These are phyloP conservation scores for Fusarium brachygibbosum DNA, from an alignment of 2,329 filamentous ascomycete genomes.

Conservation along the genomic window DNA sequence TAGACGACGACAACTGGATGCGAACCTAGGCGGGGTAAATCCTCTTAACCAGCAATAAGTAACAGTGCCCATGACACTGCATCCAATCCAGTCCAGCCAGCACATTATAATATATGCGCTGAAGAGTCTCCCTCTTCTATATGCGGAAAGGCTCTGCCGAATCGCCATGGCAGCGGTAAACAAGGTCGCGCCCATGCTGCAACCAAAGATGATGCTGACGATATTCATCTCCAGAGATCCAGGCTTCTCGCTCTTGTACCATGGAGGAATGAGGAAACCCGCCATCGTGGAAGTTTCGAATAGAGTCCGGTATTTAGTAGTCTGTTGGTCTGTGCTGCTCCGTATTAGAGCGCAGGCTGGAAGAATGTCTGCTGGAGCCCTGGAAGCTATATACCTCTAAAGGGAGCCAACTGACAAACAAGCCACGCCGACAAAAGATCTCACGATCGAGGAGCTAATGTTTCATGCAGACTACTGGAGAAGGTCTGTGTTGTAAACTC, in stretches of 20 bases:
- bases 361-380: not conserved
- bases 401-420: not conserved
- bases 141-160: conserved; percentile 35
- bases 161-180: conserved; percentile 35
- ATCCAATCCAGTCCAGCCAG: conserved; percentile 42
- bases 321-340: not conserved
- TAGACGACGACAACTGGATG: not conserved
- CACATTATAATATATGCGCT: conserved; percentile 40
- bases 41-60: conserved; percentile 39
- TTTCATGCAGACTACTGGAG: not conserved
- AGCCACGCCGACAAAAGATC: not conserved
- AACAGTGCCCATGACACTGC: conserved; percentile 35
- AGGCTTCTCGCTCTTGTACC: conserved; percentile 30
- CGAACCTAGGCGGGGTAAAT: conserved; percentile 30
- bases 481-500: not conserved
- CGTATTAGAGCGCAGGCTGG: no score
- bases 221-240: conserved; percentile 30
- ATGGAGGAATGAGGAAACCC: conserved; percentile 33
- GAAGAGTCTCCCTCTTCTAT: conserved; percentile 18
- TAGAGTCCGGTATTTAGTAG: not conserved
- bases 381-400: not conserved
- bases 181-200: conserved; percentile 37
- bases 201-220: conserved; percentile 45
- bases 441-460: not conserved
- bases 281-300: conserved; percentile 10